Evolutionary conservation across 2,329 filamentous ascomycete genomes (phyloP), one percentile per base, ranked within the genome.

Genomic region (Sporothrix euskadiensis): DNA sequence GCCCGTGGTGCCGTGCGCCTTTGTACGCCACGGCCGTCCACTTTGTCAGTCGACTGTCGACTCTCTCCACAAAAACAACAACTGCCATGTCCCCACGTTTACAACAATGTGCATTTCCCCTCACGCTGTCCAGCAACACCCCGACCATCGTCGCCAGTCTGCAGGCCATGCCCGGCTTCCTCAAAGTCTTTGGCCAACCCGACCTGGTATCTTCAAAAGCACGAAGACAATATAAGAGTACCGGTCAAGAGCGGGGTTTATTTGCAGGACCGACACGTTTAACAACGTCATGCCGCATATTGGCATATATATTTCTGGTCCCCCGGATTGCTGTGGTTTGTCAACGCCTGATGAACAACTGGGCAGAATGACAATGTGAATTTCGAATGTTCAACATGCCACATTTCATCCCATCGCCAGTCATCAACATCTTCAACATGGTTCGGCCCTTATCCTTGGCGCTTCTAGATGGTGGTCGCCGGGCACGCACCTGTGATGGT

Each of bases 141-240:
- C 59, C 81, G 12, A 82, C 83, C 2, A 82, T 83, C 8, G 80
- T 87, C 0, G 83, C 82, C 9, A 83, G 82, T 2, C 78, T 85
- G 4, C 82, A 86, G 75, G 84, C 84, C 3, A 86, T 86, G 84
- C 85, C 85, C 0, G 85, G 85, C 0, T 87, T 87, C 69, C 76
- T 86, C 7, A 78, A 81, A 71, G 84, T 88, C 0, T 88, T 86
- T 76, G 86, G 86, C 2, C 84, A 87, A 72, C 78, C 80, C 26
- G 82, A 85, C 69, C 80, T n/a, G n/a, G n/a, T n/a, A n/a, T 35
- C 35, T 35, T 35, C 35, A 66, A 22, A 47, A 12, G 35, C 7
- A 16, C 32, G 9, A 19, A 14, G 19, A 63, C n/a, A n/a, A 63
- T 7, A 35, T 10, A 9, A 63, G 9, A 22, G 9, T 8, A 14